Conservation (phyloP, 495 filamentous ascomycete species). For the Rostrohypoxylon terebratum region DNA sequence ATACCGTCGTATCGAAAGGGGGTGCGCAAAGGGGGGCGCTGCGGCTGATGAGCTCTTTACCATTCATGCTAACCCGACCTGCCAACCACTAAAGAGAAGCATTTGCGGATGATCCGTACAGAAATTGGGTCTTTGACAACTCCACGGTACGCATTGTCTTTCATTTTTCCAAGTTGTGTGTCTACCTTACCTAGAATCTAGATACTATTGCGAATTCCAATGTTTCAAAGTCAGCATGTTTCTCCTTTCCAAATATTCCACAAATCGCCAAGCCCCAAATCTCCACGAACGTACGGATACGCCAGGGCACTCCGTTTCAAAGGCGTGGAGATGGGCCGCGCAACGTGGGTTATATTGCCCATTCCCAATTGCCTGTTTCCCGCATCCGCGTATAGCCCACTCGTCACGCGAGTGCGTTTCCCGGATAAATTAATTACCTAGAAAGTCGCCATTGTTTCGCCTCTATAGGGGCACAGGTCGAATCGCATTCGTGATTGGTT, state of each 20-base stretch:
- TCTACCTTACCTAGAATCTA: no score
- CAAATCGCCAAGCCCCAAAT: not conserved
- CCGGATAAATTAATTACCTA: not conserved
- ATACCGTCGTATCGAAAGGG: not conserved
- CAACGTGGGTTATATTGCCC: slow-evolving; percentile 8
- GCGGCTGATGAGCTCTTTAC: slow-evolving; percentile 34
- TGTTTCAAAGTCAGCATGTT: not conserved
- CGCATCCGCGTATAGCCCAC: not conserved
- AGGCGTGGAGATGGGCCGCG: slow-evolving; percentile 24
- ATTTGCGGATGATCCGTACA: slow-evolving; percentile 75
- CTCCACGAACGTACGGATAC: slow-evolving; percentile 15
- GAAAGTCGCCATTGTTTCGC: slow-evolving; percentile 19
- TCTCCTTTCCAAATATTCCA: not conserved
- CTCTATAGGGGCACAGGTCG: not conserved
- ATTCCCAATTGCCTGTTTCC: not conserved
- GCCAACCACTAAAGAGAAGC: slow-evolving; percentile 63
- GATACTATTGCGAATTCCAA: not conserved
- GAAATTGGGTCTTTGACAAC: slow-evolving; percentile 69
- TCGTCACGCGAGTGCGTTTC: slow-evolving; percentile 7
- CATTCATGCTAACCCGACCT: slow-evolving; percentile 38
- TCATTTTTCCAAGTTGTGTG: not conserved
- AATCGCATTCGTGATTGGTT: slow-evolving; percentile 11
- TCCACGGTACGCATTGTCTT: slow-evolving; percentile 61
- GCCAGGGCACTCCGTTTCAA: slow-evolving; percentile 35
- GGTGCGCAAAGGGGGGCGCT: slow-evolving; percentile 3